phyloP scores from a whole-genome alignment of 2,329 filamentous ascomycete genomes.

The Hypoxylon sp. region DNA sequence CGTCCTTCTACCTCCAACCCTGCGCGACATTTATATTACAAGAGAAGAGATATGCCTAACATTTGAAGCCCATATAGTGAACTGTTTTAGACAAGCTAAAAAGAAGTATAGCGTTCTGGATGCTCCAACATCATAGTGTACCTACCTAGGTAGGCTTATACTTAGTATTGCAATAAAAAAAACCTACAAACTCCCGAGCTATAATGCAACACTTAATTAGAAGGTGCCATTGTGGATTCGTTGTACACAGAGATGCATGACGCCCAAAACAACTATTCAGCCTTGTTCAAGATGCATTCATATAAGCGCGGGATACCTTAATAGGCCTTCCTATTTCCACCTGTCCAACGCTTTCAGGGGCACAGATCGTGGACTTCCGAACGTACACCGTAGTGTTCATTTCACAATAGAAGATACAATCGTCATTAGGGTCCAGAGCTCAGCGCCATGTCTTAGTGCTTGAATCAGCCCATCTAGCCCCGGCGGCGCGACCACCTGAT shows the following conservation, averaged over 20 bases:
- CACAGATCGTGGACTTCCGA: neutral
- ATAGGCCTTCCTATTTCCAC: neutral
- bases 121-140: neutral
- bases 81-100: neutral
- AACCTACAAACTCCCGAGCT: neutral
- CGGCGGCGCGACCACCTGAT: neutral
- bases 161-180: neutral
- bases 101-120: neutral
- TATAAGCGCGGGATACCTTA: neutral
- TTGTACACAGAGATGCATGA: neutral
- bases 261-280: slow-evolving; percentile 3
- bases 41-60: neutral
- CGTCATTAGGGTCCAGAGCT: neutral
- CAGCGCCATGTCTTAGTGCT: neutral
- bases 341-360: slow-evolving; percentile 10
- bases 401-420: neutral
- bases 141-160: too few relatives aligned
- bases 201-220: neutral
- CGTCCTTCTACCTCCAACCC: slow-evolving; percentile 8
- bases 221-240: neutral
- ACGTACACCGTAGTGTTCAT: neutral
- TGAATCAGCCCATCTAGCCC: neutral
- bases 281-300: neutral
- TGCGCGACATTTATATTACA: slow-evolving; percentile 3
- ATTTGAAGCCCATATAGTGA: neutral